Evolutionary conservation across 805 yeast species (phyloP), one percentile per base, ranked within the genome.

Genomic region (Kluyveromyces lactis): DNA sequence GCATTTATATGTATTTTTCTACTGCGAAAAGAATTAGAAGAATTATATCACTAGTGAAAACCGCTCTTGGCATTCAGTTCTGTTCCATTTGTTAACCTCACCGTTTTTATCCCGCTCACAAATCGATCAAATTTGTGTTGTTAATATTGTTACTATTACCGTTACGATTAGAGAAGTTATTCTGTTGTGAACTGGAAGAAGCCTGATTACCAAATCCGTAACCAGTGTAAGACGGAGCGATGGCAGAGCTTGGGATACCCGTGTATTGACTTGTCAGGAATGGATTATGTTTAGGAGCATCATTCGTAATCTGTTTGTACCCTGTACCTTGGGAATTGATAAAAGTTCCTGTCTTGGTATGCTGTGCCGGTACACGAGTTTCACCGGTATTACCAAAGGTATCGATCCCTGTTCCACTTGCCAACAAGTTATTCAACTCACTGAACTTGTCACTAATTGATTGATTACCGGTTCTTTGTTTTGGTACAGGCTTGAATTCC

Each of bases 311-410:
- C 49, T 76, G 81, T 50, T 66, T 76, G 52, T 67, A 75, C 26
- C 95, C 95, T 5, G 90, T 84, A 52, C 96, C 97, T 45, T 84
- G 80, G 18, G 95, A 84, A 62, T 84, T 86, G 51, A 90, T 72
- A 57, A 89, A 87, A 13, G 76, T 79, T 4, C 81, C 79, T 2
- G 92, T 79, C 48, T 74, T 76, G 1, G 97, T 90, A 58, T 84
- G 90, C 55, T 90, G 97, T 33, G 95, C 94, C 3, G 97, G 95
- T 40, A 90, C 75, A 65, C 96, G 79, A 6, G 69, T 50, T 12
- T 59, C 58, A 34, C 65, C 63, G 3, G 58, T 57, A 40, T 59
- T 62, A 49, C 67, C 65, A 60, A 85, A 92, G 0, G 97, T 89
- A 64, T 89, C 98, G 42, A 86, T 69, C 24, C 95, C 97, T 0